Evolutionary conservation across 2,329 filamentous ascomycete genomes (phyloP).

Genomic region (Lachnellula suecica): DNA sequence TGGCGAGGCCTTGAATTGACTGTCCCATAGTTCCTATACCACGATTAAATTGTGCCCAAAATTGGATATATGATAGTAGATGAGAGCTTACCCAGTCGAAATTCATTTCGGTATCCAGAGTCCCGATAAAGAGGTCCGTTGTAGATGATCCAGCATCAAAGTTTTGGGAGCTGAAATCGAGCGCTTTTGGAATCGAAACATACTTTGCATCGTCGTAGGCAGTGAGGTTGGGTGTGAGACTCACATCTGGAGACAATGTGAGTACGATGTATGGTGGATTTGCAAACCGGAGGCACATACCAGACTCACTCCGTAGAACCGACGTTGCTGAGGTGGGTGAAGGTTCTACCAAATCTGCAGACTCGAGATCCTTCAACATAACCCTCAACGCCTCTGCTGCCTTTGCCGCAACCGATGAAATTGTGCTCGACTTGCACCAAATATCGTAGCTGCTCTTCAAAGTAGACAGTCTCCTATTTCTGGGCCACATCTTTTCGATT

Average conservation of each 20-base stretch:
- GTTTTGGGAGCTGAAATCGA: slow-evolving; percentile 3
- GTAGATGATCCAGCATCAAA: too few species aligned
- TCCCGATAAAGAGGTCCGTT: slow-evolving; percentile 7
- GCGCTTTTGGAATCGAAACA: too few species aligned
- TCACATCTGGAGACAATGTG: not conserved
- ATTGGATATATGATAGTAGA: not conserved
- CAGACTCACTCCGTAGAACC: not conserved
- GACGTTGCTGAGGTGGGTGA: not conserved
- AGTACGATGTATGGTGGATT: not conserved
- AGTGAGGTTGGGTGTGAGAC: not conserved
- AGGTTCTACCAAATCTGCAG: not conserved
- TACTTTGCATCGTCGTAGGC: too few species aligned
- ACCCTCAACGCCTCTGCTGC: slow-evolving; percentile 10
- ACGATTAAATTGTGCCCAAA: not conserved
- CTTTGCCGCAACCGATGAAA: slow-evolving; percentile 7
- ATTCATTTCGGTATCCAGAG: slow-evolving; percentile 10
- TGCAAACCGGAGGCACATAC: slow-evolving; percentile 5
- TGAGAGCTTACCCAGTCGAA: slow-evolving; percentile 13
- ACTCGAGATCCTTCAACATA: slow-evolving; percentile 11
- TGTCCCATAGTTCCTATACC: slow-evolving; percentile 13
- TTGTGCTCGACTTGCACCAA: slow-evolving; percentile 9
- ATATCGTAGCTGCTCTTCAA: slow-evolving; percentile 10
- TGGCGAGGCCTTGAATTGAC: slow-evolving; percentile 7
- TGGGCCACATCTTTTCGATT: slow-evolving; percentile 11
- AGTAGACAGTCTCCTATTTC: slow-evolving; percentile 4